Conservation (phyloP, 495 filamentous ascomycete species). For the Aspergillus cavernicola region DNA sequence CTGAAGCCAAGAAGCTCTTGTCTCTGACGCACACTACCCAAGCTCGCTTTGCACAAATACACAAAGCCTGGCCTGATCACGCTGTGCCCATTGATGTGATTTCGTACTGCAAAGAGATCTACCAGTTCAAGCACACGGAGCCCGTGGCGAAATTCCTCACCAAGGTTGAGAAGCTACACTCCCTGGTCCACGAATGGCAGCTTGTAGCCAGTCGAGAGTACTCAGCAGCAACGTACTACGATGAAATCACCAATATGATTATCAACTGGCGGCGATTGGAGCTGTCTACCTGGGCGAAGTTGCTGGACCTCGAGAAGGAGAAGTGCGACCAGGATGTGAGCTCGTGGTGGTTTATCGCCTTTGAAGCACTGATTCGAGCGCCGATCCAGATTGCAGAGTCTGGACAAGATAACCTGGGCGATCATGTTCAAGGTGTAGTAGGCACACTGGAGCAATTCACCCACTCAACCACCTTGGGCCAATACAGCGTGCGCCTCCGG, state of each 20-base stretch:
- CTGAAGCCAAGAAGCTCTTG: slow-evolving; percentile 68
- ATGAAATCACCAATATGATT: slow-evolving; percentile 69
- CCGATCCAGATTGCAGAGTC: slow-evolving; percentile 59
- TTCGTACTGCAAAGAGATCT: slow-evolving; percentile 63
- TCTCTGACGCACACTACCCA: slow-evolving; percentile 61
- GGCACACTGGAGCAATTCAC: slow-evolving; percentile 73
- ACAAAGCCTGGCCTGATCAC: slow-evolving; percentile 67
- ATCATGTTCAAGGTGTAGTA: slow-evolving; percentile 64
- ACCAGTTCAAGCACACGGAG: slow-evolving; percentile 73
- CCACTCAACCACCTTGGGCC: slow-evolving; percentile 67
- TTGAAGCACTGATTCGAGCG: slow-evolving; percentile 76
- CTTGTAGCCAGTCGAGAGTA: slow-evolving; percentile 77
- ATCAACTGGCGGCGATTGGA: slow-evolving; percentile 88
- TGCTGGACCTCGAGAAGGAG: slow-evolving; percentile 82
- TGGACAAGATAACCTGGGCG: slow-evolving; percentile 50
- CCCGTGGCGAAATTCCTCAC: slow-evolving; percentile 81
- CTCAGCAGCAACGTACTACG: slow-evolving; percentile 62
- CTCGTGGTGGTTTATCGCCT: slow-evolving; percentile 96
- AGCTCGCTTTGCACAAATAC: slow-evolving; percentile 65
- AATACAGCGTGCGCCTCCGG: slow-evolving; percentile 67
- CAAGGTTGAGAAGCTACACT: slow-evolving; percentile 79
- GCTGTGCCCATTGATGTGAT: slow-evolving; percentile 74
- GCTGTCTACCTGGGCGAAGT: slow-evolving; percentile 80
- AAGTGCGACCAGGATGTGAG: slow-evolving; percentile 70
- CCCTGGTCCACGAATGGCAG: slow-evolving; percentile 87